Percentiles rank a stretch among this genome's conserved stretches.
Conservation (phyloP, 1,139 yeast species). For the Yamadazyma dushanensis region DNA sequence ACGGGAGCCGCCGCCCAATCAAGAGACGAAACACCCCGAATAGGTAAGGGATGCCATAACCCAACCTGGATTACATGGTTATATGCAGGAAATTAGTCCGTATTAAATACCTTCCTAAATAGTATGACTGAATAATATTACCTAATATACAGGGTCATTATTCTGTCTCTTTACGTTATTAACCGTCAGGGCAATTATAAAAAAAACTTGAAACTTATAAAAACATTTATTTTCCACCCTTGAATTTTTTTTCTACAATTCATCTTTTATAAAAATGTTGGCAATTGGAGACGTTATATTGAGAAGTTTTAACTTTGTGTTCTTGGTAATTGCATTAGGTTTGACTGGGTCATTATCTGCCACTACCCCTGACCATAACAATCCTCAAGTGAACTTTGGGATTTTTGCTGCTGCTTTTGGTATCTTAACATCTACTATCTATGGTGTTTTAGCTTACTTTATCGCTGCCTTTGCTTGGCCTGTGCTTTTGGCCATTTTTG, state of each 20-base stretch:
- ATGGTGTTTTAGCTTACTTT: conserved; percentile 78
- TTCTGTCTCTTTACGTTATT: conserved; percentile 1
- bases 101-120: neutral
- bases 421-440: conserved; percentile 73
- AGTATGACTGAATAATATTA: conserved; percentile 3
- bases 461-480: conserved; percentile 87
- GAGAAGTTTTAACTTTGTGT: conserved; percentile 71
- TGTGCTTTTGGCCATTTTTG: conserved; percentile 66
- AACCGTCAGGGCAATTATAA: conserved; percentile 8
- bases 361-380: conserved; percentile 51
- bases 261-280: conserved; percentile 35
- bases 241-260: conserved; percentile 1
- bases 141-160: conserved; percentile 2
- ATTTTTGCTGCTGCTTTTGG: conserved; percentile 89
- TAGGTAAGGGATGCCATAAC: too few species aligned
- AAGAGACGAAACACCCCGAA: too few species aligned
- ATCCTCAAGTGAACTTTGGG: conserved; percentile 85
- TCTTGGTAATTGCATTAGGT: conserved; percentile 78
- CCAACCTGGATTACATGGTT: too few species aligned
- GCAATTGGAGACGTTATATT: conserved; percentile 75
- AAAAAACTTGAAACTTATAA: conserved; percentile 2
- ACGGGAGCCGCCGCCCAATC: too few species aligned
- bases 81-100: neutral
- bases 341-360: conserved; percentile 84
- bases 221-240: conserved; percentile 4